Base-by-base conservation (phyloP, 148 eudicot species). In the Mesembryanthemum crystallinum region DNA sequence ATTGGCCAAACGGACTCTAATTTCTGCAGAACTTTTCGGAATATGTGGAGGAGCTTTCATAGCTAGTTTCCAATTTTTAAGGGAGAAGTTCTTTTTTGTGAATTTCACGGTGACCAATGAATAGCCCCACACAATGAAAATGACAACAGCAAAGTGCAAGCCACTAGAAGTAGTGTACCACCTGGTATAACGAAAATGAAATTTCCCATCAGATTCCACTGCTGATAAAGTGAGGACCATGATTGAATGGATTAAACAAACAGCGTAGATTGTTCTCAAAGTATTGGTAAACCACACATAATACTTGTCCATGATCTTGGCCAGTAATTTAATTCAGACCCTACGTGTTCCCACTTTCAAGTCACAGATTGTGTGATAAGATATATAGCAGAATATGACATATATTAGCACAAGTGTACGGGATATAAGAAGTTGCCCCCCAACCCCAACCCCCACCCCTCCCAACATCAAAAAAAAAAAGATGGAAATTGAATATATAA, bases 121-220 rank as follows among this genome's bases (percentile, higher is more conserved):
- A 23, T 35, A 39, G 75, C 27, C 5, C 68, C 42, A 23, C 29
- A 20, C 28, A 47, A 30, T 20, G 70, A 64, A 47, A 64, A 74
- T 60, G 51, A 51, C 71, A 47, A 13, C 9, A 7, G 25, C 69
- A 13, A 45, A 45, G 49, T 45, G 49, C 49, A 32, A 33, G 30
- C 69, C 43, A 13, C 51, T 37, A 62, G 28, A 64, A 42, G 27
- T 64, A 27, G 69, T 29, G 37, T 73, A 73, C 58, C 67, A 47
- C 58, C 5, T 20, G 14, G 39, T 59, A 61, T n/a, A 33, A 64
- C 29, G 62, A 64, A 49, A 33, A 64, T 45, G 62, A 64, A 49
- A 74, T 49, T 37, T 62, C 43, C 42, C 67, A 0, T 55, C 45
- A 5, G 28, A 64, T 27, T 21, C 42, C 58, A 74, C 45, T 8